Conservation (phyloP, 805 yeast genomes). For the Komagataella phaffii region DNA sequence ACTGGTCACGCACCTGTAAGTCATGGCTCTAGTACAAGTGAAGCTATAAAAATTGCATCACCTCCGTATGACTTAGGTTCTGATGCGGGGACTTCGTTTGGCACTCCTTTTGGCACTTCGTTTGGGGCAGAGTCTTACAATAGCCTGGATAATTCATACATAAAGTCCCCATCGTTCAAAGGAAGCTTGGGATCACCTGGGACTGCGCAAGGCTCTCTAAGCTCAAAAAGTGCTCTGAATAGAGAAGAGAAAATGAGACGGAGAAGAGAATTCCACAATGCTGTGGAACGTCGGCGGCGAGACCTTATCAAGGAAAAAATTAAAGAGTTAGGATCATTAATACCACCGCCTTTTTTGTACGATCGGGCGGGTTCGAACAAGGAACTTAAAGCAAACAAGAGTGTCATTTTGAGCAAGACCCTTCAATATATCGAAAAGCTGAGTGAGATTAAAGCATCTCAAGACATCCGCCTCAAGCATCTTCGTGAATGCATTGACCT, state of each 20-base stretch:
- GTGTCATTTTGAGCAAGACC: slow-evolving; percentile 60
- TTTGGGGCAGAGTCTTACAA: slow-evolving; percentile 15
- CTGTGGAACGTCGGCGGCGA: slow-evolving; percentile 85
- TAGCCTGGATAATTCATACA: slow-evolving; percentile 15
- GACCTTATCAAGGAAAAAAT: slow-evolving; percentile 85
- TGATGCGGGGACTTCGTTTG: neutral
- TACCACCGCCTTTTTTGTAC: slow-evolving; percentile 62
- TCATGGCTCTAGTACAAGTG: neutral
- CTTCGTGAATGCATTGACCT: slow-evolving; percentile 15
- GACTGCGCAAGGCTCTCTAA: slow-evolving; percentile 16
- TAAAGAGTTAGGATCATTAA: slow-evolving; percentile 66
- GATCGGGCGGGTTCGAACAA: slow-evolving; percentile 23
- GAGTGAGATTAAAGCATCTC: slow-evolving; percentile 43
- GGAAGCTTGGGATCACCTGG: neutral
- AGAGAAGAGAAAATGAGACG: slow-evolving; percentile 65
- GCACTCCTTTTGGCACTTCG: slow-evolving; percentile 7
- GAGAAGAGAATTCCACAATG: slow-evolving; percentile 83
- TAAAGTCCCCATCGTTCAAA: slow-evolving; percentile 19
- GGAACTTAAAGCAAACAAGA: slow-evolving; percentile 73
- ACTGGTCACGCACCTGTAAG: neutral
- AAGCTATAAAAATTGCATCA: neutral
- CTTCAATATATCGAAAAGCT: slow-evolving; percentile 70
- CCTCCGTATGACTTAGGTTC: neutral
- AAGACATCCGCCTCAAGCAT: slow-evolving; percentile 30
- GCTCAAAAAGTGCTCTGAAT: slow-evolving; percentile 21